phyloP scores from a whole-genome alignment of 208 protist species.

The Blastocrithidia nonstop region DNA sequence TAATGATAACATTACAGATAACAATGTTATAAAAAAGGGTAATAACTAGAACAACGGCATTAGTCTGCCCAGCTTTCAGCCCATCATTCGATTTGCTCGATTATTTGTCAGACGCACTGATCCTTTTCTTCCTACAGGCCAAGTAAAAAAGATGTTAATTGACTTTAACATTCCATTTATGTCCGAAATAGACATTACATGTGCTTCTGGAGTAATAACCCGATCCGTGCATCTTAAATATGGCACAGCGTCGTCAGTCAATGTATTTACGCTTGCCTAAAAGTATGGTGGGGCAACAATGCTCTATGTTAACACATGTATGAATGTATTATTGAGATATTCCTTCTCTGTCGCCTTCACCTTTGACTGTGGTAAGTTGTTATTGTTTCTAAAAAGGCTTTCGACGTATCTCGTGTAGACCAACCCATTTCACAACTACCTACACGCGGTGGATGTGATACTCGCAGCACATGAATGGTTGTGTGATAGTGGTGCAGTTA shows the following conservation, averaged over 20 bases:
- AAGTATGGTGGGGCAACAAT: too few species aligned
- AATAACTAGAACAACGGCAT: not conserved
- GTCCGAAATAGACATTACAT: slow-evolving; percentile 10
- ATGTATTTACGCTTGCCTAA: not conserved
- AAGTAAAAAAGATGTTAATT: not conserved
- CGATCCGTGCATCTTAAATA: too few species aligned
- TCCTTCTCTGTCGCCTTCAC: slow-evolving; percentile 29
- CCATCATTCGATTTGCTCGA: not conserved
- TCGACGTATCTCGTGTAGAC: slow-evolving; percentile 21
- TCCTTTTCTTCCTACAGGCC: too few species aligned
- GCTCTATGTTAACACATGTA: slow-evolving; percentile 21
- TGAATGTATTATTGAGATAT: slow-evolving; percentile 60
- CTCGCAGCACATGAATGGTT: slow-evolving; percentile 48
- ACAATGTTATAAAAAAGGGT: not conserved
- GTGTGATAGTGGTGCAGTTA: slow-evolving; percentile 14
- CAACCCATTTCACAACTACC: slow-evolving; percentile 65
- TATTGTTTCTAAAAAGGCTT: slow-evolving; percentile 18
- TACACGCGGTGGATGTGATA: slow-evolving; percentile 62
- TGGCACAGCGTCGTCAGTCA: too few species aligned
- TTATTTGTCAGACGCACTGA: not conserved
- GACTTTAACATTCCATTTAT: slow-evolving; percentile 24
- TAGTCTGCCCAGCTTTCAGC: not conserved
- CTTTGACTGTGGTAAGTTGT: slow-evolving; percentile 21
- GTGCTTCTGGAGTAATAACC: slow-evolving; percentile 2
- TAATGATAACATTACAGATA: not conserved